Conservation (phyloP, 768 basidiomycete species). For the Galerina marginata region DNA sequence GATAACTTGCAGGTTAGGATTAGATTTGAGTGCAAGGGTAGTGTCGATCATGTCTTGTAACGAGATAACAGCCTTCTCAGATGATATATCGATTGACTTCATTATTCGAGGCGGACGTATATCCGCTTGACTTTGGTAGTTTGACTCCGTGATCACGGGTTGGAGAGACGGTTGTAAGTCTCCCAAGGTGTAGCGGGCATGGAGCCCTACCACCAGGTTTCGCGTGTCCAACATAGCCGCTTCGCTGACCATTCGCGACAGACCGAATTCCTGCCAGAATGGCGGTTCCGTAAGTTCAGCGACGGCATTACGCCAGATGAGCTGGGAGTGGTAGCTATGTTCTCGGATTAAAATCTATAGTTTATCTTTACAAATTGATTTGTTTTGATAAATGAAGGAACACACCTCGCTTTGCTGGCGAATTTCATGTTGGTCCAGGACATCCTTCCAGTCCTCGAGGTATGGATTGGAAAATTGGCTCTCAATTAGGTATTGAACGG, state of each 20-base stretch:
- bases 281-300: constrained; percentile 67
- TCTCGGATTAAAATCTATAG: constrained; percentile 69
- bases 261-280: constrained; percentile 71
- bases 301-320: constrained; percentile 68
- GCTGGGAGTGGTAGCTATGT: constrained; percentile 74
- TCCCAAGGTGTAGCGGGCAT: constrained; percentile 33
- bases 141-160: not conserved
- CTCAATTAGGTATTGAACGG: constrained; percentile 65
- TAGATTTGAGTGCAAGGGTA: constrained; percentile 75
- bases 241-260: constrained; percentile 68
- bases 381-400: not conserved
- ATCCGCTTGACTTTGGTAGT: constrained; percentile 2
- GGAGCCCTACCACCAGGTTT: constrained; percentile 56
- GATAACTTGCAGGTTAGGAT: constrained; percentile 64
- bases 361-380: not conserved
- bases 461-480: constrained; percentile 61
- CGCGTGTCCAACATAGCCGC: constrained; percentile 70
- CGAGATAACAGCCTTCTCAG: constrained; percentile 53
- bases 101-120: constrained; percentile 30
- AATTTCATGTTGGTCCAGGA: constrained; percentile 71
- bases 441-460: constrained; percentile 71
- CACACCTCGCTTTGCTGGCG: constrained; percentile 75
- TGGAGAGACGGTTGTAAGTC: constrained; percentile 3
- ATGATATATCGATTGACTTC: constrained; percentile 40
- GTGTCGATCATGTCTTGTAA: constrained; percentile 78